A percentile compares a stretch with the other conserved stretches of the same genome.
Evolutionary conservation across 352 stramenopile species (phyloP).

Genomic region (Phytophthora foliorum): DNA sequence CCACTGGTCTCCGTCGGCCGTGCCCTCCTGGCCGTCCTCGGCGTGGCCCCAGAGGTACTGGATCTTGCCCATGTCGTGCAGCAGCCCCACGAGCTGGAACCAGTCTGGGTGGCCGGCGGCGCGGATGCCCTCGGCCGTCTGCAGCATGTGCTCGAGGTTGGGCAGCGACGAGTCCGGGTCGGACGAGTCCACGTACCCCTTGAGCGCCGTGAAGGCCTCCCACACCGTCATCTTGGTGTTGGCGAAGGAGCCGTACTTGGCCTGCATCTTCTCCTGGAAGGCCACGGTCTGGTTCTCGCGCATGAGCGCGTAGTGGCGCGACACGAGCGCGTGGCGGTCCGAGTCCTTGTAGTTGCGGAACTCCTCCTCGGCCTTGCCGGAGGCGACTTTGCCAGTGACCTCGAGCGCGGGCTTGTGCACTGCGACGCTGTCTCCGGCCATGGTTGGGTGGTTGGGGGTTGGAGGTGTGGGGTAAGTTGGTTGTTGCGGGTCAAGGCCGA

Average conservation of each 20-base stretch:
- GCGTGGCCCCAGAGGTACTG: constrained; percentile 93
- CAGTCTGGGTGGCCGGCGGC: constrained; percentile 91
- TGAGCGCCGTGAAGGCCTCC: constrained; percentile 91
- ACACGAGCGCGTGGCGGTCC: constrained; percentile 67
- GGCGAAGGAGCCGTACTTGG: constrained; percentile 74
- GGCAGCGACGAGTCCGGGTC: constrained; percentile 93
- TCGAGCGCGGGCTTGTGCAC: constrained; percentile 33
- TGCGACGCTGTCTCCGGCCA: constrained; percentile 15
- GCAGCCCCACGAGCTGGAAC: constrained; percentile 92
- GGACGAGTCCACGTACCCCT: constrained; percentile 94
- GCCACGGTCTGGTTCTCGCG: constrained; percentile 75
- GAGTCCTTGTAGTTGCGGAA: constrained; percentile 88
- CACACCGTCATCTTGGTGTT: constrained; percentile 92
- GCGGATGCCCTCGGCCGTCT: constrained; percentile 94
- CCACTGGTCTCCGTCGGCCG: constrained; percentile 91
- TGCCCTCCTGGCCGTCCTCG: constrained; percentile 91
- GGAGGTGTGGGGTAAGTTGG: background rate
- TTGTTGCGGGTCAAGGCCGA: background rate
- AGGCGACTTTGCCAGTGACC: constrained; percentile 41
- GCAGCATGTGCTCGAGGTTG: constrained; percentile 95
- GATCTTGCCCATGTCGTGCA: constrained; percentile 97
- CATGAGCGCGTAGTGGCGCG: constrained; percentile 87
- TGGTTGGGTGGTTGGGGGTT: background rate
- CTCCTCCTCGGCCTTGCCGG: constrained; percentile 74
- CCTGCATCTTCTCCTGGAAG: constrained; percentile 79